Conservation (phyloP, 78 protist genomes). For the Dictyostelium purpureum region DNA sequence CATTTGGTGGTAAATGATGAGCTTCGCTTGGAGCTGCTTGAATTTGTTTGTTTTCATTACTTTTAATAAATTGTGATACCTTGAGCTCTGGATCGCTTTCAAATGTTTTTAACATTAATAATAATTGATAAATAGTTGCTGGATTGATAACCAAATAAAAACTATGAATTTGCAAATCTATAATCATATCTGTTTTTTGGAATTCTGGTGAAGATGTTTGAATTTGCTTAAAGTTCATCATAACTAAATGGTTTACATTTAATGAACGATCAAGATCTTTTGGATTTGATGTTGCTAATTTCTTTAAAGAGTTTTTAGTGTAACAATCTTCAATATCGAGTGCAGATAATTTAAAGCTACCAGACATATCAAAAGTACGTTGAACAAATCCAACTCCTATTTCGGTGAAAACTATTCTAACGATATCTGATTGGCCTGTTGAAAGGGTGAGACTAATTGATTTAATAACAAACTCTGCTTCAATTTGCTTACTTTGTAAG, state of each 20-base stretch:
- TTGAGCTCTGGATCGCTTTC: slow-evolving; percentile 7
- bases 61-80: neutral
- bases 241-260: neutral
- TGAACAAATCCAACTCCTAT: slow-evolving; percentile 4
- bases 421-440: slow-evolving; percentile 16
- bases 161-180: slow-evolving; percentile 13
- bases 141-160: slow-evolving; percentile 74
- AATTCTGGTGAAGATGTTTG: slow-evolving; percentile 56
- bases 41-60: neutral
- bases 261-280: slow-evolving; percentile 6
- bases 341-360: slow-evolving; percentile 2
- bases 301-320: slow-evolving; percentile 42
- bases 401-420: slow-evolving; percentile 10
- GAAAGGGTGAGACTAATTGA: slow-evolving; percentile 28
- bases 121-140: slow-evolving; percentile 48
- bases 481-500: neutral
- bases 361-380: slow-evolving; percentile 52
- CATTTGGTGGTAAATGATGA: neutral
- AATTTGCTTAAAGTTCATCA: slow-evolving; percentile 42
- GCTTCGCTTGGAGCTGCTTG: neutral
- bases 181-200: slow-evolving; percentile 9
- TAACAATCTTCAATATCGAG: slow-evolving; percentile 48
- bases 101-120: slow-evolving; percentile 24
- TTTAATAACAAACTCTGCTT: neutral
- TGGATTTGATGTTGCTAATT: slow-evolving; percentile 67